Evolutionary conservation across 1,284 basidiomycete genomes (phyloP).

Genomic region (Hortiboletus rubellus): DNA sequence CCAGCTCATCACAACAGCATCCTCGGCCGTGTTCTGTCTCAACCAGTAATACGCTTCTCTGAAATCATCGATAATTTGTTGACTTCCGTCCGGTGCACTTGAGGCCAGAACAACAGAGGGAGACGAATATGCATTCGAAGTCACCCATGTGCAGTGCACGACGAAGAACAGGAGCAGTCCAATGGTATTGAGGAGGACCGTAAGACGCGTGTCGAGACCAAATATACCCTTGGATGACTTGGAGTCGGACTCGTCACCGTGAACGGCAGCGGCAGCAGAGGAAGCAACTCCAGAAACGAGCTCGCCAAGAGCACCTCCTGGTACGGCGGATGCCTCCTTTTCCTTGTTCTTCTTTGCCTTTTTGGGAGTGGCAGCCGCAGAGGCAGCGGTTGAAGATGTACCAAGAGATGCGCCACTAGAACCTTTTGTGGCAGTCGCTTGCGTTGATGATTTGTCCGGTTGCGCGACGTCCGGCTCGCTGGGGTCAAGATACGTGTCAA

Average conservation of each 20-base stretch:
- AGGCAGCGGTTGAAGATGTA: constrained; percentile 23
- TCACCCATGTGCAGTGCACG: constrained; percentile 96
- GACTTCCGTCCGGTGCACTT: constrained; percentile 78
- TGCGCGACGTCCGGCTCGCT: constrained; percentile 53
- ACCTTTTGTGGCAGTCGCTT: constrained; percentile 24
- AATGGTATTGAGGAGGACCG: constrained; percentile 77
- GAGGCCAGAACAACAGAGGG: constrained; percentile 96
- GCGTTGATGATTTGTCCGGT: constrained; percentile 32
- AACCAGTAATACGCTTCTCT: constrained; percentile 99
- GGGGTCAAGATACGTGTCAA: constrained; percentile 89
- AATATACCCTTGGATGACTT: constrained; percentile 64
- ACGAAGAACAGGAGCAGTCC: constrained; percentile 89
- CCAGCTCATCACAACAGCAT: constrained; percentile 98
- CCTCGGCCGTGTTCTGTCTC: constrained; percentile 89
- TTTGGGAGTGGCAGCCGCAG: constrained; percentile 45
- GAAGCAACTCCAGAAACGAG: constrained; percentile 46
- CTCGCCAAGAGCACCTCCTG: constrained; percentile 40
- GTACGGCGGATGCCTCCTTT: constrained; percentile 38
- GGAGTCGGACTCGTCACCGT: constrained; percentile 18
- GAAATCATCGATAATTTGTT: constrained; percentile 99
- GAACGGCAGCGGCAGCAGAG: constrained; percentile 31
- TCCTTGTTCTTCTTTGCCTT: constrained; percentile 63
- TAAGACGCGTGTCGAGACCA: constrained; percentile 80
- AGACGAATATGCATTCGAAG: constrained; percentile 93
- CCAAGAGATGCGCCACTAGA: constrained; percentile 33